Evolutionary conservation across 2,329 filamentous ascomycete genomes (phyloP), one percentile per base, ranked within the genome.

Genomic region (Beauveria varroae): DNA sequence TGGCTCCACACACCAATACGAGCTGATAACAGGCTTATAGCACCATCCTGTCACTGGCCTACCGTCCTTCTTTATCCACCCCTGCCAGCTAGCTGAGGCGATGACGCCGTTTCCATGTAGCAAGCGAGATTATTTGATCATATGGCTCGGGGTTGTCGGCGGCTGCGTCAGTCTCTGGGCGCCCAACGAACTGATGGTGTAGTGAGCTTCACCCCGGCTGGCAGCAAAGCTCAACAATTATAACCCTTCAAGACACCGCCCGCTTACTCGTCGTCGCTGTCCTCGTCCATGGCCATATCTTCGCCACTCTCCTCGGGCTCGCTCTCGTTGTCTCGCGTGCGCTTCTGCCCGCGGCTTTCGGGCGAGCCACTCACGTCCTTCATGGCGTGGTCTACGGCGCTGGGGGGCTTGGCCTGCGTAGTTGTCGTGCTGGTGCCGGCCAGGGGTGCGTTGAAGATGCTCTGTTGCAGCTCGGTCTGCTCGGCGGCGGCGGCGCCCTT

Each of bases 61-160:
- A 62, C 91, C 92, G 46, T 84, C 86, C 55, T 97, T 93, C 74
- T 97, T 96, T 74, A 82, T 98, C 67, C 95, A 99, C 76, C 93
- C 95, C 26, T 98, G 95, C 75, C 85, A 90, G 72, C 90, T 95
- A 9, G 89, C 89, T 61, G 88, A 93, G 65, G 89, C 90, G 57
- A 89, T 98, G 82, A 79, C 79, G 67, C 79, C 77, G 57, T 86
- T 91, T 68, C 76, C 82, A 67, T 86, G 84, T 67, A 73, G 79
- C 70, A 78, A 80, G 71, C 74, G 86, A 68, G 80, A 87, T 68
- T 98, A 98, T 77, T 80, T 98, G 69, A 83, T 91, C 75, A 77
- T 91, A 60, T 98, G 93, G 93, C 80, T 97, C 64, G 93, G 93
- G n/a, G 77, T 96, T 62, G 85, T 96, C 50, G 93, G 93, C 63